phyloP scores from a whole-genome alignment of 257 asterid genomes.

The Coffea canephora region DNA sequence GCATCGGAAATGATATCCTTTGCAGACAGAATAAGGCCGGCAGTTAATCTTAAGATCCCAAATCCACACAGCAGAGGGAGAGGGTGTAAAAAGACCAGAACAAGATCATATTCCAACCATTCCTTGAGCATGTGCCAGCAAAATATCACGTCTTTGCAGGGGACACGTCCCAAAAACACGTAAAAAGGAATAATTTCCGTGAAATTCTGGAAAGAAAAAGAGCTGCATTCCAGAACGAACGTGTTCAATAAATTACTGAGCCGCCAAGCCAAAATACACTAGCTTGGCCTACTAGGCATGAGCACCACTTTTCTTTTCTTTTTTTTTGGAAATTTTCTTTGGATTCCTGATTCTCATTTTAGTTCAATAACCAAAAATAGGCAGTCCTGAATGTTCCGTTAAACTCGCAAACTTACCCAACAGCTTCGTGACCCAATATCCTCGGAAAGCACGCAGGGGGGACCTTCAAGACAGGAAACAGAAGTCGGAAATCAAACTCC shows the following conservation, averaged over 20 bases:
- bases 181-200: neutral
- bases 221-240: neutral
- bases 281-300: neutral
- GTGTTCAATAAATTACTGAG: neutral
- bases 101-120: neutral
- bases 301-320: neutral
- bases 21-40: neutral
- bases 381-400: neutral
- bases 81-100: neutral
- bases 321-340: no score
- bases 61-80: neutral
- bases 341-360: neutral
- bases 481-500: neutral
- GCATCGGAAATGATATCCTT: neutral
- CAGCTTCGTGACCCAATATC: constrained; percentile 27
- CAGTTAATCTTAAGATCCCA: neutral
- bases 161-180: neutral
- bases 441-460: constrained; percentile 24
- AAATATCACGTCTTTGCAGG: neutral
- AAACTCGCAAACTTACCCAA: constrained; percentile 13
- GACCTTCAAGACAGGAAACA: constrained; percentile 17
- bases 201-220: neutral
- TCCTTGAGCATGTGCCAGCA: neutral
- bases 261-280: neutral
- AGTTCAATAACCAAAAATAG: neutral